Evolutionary conservation across 2,329 filamentous ascomycete genomes (phyloP), one percentile per base, ranked within the genome.

Genomic region (Pseudogymnoascus sp.): DNA sequence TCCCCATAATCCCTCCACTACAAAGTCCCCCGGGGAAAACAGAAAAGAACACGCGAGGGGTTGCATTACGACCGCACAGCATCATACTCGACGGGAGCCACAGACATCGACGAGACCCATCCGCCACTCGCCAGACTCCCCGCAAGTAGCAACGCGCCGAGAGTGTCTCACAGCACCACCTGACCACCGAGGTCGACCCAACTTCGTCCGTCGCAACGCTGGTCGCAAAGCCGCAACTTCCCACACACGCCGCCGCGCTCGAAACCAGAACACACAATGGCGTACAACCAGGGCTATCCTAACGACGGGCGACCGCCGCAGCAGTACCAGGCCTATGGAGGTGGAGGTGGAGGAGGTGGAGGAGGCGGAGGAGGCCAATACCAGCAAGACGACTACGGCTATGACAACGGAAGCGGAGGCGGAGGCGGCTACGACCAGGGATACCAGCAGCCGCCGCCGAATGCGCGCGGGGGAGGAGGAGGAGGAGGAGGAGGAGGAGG

Each of bases 391-490:
- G 16, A 59, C 12, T 38, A 38, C 30, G 55, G 55, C 8, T 59
- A 59, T 16, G 55, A 59, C 30, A 59, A 38, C 55, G 55, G 52
- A 19, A 19, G 11, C 23, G 45, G 16, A 19, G 7, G 22, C 30
- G 52, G 55, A 59, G 16, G n/a, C 14, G 42, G 42, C 42, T 49
- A 49, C 14, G 42, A 49, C 23, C 42, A 49, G 23, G 55, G 55
- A 59, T 59, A 59, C 55, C 55, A 35, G 35, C 55, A 35, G 30
- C 55, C 30, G 55, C 55, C 55, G 28, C 42, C 42, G 23, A 49
- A 49, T 49, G 42, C 42, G 42, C 42, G 42, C 14, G 42, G 42
- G 1, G 42, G 42, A 16, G 42, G 42, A 16, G 42, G 42, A 5
- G 42, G 42, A 16, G 42, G 42, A 28, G 42, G 42, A 52, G 42